These are phyloP conservation scores for Calendula officinalis DNA, from an alignment of 129 eudicot species.

Conservation along the genomic window DNA sequence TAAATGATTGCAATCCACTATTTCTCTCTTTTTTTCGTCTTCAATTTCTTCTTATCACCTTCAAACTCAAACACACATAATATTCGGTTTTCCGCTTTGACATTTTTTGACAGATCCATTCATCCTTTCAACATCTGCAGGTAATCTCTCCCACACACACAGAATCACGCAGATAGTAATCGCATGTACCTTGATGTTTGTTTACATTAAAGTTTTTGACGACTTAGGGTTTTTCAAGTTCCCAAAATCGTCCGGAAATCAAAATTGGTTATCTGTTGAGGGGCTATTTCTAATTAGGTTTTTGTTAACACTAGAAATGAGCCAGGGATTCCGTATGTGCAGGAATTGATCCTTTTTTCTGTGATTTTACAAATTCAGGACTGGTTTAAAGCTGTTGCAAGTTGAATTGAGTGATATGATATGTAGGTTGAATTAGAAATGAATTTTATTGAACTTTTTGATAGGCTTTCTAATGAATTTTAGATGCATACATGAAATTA, in stretches of 20 bases:
- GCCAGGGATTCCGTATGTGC: neutral
- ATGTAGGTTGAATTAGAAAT: constrained; percentile 20
- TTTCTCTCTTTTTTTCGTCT: constrained; percentile 19
- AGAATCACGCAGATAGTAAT: neutral
- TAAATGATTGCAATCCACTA: constrained; percentile 13
- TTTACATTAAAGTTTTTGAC: constrained; percentile 12
- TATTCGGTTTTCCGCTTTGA: neutral
- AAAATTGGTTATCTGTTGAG: neutral
- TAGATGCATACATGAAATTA: neutral
- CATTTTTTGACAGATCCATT: constrained; percentile 24
- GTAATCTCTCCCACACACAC: constrained; percentile 12
- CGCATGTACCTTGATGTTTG: neutral
- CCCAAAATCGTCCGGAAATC: neutral
- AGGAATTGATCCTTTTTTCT: neutral
- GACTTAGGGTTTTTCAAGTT: constrained; percentile 33
- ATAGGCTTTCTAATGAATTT: neutral
- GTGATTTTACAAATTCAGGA: neutral
- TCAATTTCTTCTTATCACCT: constrained; percentile 29
- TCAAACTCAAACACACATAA: constrained; percentile 31
- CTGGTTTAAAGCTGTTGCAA: constrained; percentile 8
- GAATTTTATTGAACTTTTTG: neutral
- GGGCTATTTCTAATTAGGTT: constrained; percentile 11
- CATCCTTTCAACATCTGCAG: constrained; percentile 9
- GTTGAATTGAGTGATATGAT: no score
- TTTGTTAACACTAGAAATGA: neutral